Percentiles rank a stretch among this genome's conserved stretches.
These are phyloP conservation scores for Antrodiella citrinella DNA, from an alignment of 768 basidiomycete species.

Conservation along the genomic window DNA sequence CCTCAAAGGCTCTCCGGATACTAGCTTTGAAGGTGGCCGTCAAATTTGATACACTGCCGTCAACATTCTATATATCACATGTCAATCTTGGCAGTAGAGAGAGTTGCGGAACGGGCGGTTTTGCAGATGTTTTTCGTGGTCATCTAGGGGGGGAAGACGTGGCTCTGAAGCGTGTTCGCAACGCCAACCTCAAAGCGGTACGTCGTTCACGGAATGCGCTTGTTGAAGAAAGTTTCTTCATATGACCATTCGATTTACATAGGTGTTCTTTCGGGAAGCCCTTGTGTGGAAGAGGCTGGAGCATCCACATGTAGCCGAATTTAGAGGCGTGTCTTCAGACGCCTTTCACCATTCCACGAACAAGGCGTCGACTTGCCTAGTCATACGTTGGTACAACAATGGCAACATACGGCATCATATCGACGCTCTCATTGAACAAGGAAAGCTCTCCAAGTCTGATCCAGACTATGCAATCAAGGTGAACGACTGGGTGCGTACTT, in stretches of 20 bases:
- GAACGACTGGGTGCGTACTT: conserved; percentile 4
- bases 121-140: conserved; percentile 1
- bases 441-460: not conserved
- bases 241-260: too few species aligned
- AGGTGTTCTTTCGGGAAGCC: not conserved
- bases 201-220: not conserved
- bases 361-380: conserved; percentile 1
- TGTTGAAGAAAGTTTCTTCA: not conserved
- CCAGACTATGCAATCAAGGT: not conserved
- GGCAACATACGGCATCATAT: not conserved
- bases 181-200: not conserved
- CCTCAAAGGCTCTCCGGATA: not conserved
- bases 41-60: not conserved
- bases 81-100: not conserved
- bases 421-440: not conserved
- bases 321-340: conserved; percentile 1
- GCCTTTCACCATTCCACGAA: too few species aligned
- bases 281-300: conserved; percentile 3
- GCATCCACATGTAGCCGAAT: not conserved
- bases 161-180: conserved; percentile 1
- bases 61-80: not conserved
- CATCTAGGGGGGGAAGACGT: not conserved
- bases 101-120: not conserved
- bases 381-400: conserved; percentile 2
- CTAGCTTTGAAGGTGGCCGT: not conserved